Base-by-base conservation (phyloP, 2,329 filamentous ascomycete species). In the Calonectria hawksworthii region DNA sequence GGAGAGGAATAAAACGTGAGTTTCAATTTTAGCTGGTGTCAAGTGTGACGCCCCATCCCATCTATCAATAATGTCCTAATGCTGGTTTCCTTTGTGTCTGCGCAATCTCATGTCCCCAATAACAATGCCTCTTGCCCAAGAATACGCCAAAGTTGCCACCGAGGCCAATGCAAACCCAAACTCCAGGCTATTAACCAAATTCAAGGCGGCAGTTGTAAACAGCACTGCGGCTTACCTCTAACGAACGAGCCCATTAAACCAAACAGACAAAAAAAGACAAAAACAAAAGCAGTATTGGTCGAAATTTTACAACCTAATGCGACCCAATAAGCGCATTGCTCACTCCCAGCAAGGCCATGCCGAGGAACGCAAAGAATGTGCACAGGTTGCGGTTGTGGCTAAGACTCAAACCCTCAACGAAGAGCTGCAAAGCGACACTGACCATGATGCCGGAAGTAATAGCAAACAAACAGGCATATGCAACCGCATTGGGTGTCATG, bases 401-500 rank as follows among this genome's bases (percentile, higher is more conserved):
- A 82, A 98, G 86, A 73, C 93, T 94, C 82, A 98, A 84, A 78
- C 94, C 94, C 87, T 99, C 96, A 4, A 94, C 93, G 82, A 98
- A 96, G 9, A 99, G 88, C 85, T 98, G 95, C 82, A 99, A 86
- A 3, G 94, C 96, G 36, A 99, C 97, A 80, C 94, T 97, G 34
- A 95, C 93, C 97, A 99, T 99, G 80, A 99, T 98, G 1, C 97
- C 97, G 0, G 96, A 93, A 0, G 96, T 99, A 13, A 93, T 88
- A 9, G 95, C 96, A 87, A 99, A 99, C 86, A 99, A 93, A 68
- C 91, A 91, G 0, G 93, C 95, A 81, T 97, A 96, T 0, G 89
- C 89, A n/a, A 88, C 88, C n/a, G 88, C 85, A 71, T 89, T 88
- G 21, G 90, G 90, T 0, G 84, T 83, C 70, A 89, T 84, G 76